Percentiles rank a stretch among this genome's conserved stretches.
These are phyloP conservation scores for Persicaria maculosa DNA, from an alignment of 148 eudicot species.

Conservation along the genomic window DNA sequence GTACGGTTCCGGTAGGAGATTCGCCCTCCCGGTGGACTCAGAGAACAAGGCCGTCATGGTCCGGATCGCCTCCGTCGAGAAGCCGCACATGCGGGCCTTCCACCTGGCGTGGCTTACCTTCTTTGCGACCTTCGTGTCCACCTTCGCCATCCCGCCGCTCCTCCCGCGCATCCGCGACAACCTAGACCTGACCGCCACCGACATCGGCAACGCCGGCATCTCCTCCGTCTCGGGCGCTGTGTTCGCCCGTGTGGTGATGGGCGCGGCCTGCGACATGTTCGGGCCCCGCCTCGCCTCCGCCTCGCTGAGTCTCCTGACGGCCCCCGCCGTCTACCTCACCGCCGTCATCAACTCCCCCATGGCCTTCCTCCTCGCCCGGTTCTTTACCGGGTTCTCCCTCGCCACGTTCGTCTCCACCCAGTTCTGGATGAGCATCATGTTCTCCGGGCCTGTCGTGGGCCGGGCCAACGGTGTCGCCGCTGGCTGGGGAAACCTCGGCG, in stretches of 20 bases:
- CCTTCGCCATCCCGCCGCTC: no score
- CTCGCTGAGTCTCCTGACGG: conserved; percentile 27
- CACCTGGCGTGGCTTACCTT: no score
- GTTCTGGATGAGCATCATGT: not conserved
- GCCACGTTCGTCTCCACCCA: not conserved
- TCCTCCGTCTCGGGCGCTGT: conserved; percentile 43
- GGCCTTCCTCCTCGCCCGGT: conserved; percentile 8
- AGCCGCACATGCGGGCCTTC: no score
- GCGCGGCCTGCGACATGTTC: conserved; percentile 39
- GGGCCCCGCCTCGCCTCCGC: conserved; percentile 30
- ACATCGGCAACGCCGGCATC: conserved; percentile 30
- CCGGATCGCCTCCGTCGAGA: no score
- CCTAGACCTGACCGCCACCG: conserved; percentile 33
- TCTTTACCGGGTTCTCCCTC: not conserved
- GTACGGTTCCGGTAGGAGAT: no score
- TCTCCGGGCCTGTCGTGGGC: not conserved
- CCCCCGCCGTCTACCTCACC: conserved; percentile 26
- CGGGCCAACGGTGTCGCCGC: not conserved
- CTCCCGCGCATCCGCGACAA: conserved; percentile 28
- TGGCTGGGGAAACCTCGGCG: not conserved
- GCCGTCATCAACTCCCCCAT: conserved; percentile 18
- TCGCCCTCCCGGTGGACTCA: no score
- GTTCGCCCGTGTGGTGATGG: conserved; percentile 50
- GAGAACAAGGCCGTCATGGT: no score
- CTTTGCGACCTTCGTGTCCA: no score